Base-by-base conservation (phyloP, 345 rosid genomes). In the Zanthoxylum bungeanum region DNA sequence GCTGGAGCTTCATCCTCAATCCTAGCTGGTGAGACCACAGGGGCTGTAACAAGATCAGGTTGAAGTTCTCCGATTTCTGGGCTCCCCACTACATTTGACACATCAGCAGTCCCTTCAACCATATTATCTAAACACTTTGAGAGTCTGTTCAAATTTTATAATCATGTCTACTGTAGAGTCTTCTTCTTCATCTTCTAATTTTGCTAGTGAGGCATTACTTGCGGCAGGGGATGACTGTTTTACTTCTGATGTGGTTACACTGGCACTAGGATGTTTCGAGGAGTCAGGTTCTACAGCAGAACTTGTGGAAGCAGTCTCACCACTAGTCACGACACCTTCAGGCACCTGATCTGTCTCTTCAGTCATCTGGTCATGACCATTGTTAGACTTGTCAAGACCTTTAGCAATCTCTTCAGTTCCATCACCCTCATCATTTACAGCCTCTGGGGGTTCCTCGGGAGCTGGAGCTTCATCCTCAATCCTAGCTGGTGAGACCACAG, bases 11-110 rank as follows among this genome's bases (percentile, higher is more conserved):
- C 86, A 17, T 83, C 88, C 61, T 83, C 96, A 70, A 75, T 72
- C 79, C 94, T 81, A 21, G 75, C 73, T 37, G 97, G 97, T 9
- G 94, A 93, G 47, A 83, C 86, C 59, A 77, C 72, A 40, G 90
- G 89, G 62, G 90, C 83, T 24, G 71, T 42, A 36, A 72, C 73
- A 36, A 67, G 76, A 56, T 88, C 98, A 9, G 81, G 55, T 79
- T 74, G 80, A 44, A 59, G 78, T 71, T 86, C 98, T 24, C 80
- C 89, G 19, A 22, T 69, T 68, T 85, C 95, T 31, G 89, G 90
- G 73, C 85, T 80, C 22, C 78, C 89, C 31, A 69, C 71, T 64
- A 77, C 56, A 71, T 70, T 75, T 30, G 81, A 74, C 72, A 68
- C 52, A 64, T 89, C 87, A 3, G 73, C 73, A 44, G 69, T 79